Base-by-base conservation (phyloP, 1,284 basidiomycete species). In the Amylostereum chailletii region DNA sequence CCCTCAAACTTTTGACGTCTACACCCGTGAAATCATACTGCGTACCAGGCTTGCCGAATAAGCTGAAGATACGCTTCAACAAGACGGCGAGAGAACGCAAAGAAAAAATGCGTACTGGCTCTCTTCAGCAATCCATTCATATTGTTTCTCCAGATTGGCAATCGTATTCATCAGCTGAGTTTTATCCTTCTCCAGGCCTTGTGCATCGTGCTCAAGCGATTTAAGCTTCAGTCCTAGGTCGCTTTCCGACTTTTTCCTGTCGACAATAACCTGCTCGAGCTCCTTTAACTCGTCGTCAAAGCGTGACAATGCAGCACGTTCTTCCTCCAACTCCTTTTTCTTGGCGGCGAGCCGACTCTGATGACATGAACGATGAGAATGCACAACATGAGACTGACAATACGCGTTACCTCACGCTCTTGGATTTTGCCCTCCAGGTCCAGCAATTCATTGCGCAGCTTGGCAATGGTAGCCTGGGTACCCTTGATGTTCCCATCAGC, bases 91-190 rank as follows among this genome's bases (percentile, higher is more conserved):
- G 10, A 27, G 31, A 34, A 5, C 5, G 45, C 8, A 31, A 29
- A 26, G 32, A 27, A 8, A 47, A 48, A 47, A 42, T 2, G 75
- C 87, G 58, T 59, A 94, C 90, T 85, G 75, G 57, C 84, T 78
- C 62, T 98, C 94, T 46, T 93, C 83, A 8, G 65, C 61, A 54
- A 99, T 97, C 95, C 96, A 99, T 0, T 85, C 77, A 59, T 88
- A 80, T 62, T 86, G 80, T 59, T 86, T 83, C 70, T 97, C 94
- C 8, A 97, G 74, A 47, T 71, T 68, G 37, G 70, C 60, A n/a
- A 77, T 71, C 39, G 55, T 48, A 49, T 75, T 76, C n/a, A 53
- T 52, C 2, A 76, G 75, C 1, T 66, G 49, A 3, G 69, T 60
- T 57, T 71, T 74, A 52, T 86, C 86, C 66, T 74, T 88, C 27